A percentile compares a stretch with the other conserved stretches of the same genome.
These are phyloP conservation scores for Cryphonectria radicalis DNA, from an alignment of 2,329 filamentous ascomycete species.

Conservation along the genomic window DNA sequence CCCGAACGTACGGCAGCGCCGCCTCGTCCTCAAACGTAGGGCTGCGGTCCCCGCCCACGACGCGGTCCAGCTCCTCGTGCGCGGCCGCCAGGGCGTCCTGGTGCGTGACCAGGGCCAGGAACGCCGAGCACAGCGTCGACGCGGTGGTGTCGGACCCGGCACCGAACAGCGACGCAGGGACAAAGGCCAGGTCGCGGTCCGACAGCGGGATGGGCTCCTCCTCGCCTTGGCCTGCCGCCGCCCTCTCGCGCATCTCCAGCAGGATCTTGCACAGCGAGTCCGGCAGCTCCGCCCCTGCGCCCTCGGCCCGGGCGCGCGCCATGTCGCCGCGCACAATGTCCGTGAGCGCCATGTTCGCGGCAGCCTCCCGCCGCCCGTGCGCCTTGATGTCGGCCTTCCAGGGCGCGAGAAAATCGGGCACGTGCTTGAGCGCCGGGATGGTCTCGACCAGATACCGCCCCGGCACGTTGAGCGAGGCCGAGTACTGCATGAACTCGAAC, in stretches of 20 bases:
- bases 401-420: constrained; percentile 49
- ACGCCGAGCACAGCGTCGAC: constrained; percentile 50
- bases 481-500: constrained; percentile 53
- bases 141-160: constrained; percentile 56
- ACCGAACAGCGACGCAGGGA: constrained; percentile 47
- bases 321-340: constrained; percentile 46
- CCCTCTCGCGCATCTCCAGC: constrained; percentile 44
- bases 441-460: constrained; percentile 51
- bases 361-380: constrained; percentile 42
- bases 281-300: constrained; percentile 38
- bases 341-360: constrained; percentile 47
- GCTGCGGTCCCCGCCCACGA: constrained; percentile 40
- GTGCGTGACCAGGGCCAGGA: constrained; percentile 51
- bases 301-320: constrained; percentile 39
- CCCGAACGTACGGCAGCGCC: constrained; percentile 39
- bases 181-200: constrained; percentile 47
- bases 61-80: constrained; percentile 46
- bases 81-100: constrained; percentile 48
- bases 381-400: constrained; percentile 52
- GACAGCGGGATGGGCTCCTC: constrained; percentile 43
- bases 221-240: not conserved
- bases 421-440: constrained; percentile 47
- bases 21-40: constrained; percentile 39
- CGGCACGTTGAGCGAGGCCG: constrained; percentile 51
- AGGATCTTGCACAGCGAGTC: constrained; percentile 50